These are phyloP conservation scores for Apiospora phragmitis DNA, from an alignment of 2,329 filamentous ascomycete species.

Conservation along the genomic window DNA sequence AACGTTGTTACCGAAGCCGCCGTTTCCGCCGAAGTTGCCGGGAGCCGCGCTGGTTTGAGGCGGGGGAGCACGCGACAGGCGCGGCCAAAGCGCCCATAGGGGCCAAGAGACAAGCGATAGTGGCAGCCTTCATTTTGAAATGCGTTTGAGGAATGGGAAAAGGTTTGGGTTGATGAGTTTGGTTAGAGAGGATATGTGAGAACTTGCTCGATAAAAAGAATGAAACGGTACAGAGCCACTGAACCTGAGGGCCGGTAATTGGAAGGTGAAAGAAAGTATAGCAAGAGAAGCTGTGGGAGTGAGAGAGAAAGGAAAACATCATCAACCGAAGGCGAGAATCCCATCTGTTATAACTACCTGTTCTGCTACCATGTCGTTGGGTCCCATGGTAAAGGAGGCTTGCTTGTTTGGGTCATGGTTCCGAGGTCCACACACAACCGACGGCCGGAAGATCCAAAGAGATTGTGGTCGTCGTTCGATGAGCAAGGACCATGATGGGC, in stretches of 20 bases:
- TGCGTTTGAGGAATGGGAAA: not conserved
- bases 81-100: slow-evolving; percentile 35
- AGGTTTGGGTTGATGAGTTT: not conserved
- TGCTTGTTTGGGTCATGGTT: not conserved
- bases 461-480: not conserved
- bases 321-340: not conserved
- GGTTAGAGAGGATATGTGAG: not conserved
- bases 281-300: not conserved
- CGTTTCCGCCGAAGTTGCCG: slow-evolving; percentile 42
- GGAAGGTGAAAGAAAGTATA: not conserved
- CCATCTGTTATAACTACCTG: not conserved
- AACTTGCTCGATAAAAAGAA: slow-evolving; percentile 10
- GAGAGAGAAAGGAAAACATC: not conserved
- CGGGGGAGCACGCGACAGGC: slow-evolving; percentile 24
- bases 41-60: slow-evolving; percentile 37
- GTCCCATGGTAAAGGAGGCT: not conserved
- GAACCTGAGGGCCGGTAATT: slow-evolving; percentile 10
- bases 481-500: slow-evolving; percentile 1
- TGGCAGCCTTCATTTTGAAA: slow-evolving; percentile 30
- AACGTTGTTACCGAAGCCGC: not conserved
- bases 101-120: slow-evolving; percentile 36
- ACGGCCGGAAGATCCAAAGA: not conserved
- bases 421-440: not conserved
- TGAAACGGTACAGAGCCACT: slow-evolving; percentile 11
- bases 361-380: not conserved